Base-by-base conservation (phyloP, 2,329 filamentous ascomycete species). In the Arthrobotrys pseudoclavata region DNA sequence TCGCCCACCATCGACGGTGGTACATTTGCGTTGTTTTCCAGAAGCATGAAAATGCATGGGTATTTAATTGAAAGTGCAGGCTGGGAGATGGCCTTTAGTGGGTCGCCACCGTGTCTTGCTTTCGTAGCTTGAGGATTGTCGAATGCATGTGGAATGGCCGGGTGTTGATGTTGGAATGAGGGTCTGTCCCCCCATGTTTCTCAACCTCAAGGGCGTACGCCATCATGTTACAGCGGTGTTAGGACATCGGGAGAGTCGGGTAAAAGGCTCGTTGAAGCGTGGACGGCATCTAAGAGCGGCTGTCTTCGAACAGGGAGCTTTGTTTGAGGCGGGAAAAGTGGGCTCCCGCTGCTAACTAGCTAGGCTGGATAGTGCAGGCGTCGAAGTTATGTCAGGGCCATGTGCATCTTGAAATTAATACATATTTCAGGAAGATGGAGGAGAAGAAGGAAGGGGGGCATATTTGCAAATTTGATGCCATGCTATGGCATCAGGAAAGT, bases 41-140 rank as follows among this genome's bases (percentile, higher is more conserved):
- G 34, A 61, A 53, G 26, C 22, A 45, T 60, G 42, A 71, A 42
- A 71, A 26, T 45, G 45, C 52, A 62, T 53, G 66, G 60, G 63
- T 22, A 34, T 45, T n/a, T 53, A 48, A 63, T 64, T n/a, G 52
- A 60, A 22, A 64, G 37, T 47, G 57, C 71, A 64, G 48, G 55
- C 71, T 13, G 18, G 34, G 52, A 24, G 40, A 69, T 6, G 34
- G 37, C 1, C 13, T 69, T 24, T 18, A 69, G 71, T 76, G 64
- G 71, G 29, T 69, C 71, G 63, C 71, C 71, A 76, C 71, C 47
- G 26, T 69, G 71, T 76, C 63, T 64, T 50, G 64, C 57, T 64
- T 45, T 18, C n/a, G 42, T 48, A 69, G 57, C 48, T 62, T 20
- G 64, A 63, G 26, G 5, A 29, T 20, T 31, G n/a, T 48, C 20